Evolutionary conservation across 164 flowering plant species (phyloP).

Genomic region (Kingdonia uniflora): DNA sequence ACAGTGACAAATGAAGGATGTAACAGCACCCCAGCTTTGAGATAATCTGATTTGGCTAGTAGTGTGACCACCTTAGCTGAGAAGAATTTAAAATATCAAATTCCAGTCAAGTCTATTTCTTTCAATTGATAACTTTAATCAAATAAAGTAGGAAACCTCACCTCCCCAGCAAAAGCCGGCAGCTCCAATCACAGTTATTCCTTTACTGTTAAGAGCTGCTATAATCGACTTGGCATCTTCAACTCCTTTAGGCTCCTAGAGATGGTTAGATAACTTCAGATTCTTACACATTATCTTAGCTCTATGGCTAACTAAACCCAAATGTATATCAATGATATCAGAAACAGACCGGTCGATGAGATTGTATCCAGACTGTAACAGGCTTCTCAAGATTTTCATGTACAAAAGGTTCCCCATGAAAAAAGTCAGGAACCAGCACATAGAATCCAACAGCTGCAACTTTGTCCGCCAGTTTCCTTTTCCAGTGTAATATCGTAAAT

Average conservation of each 20-base stretch:
- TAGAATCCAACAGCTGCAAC: slow-evolving; percentile 10
- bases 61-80: slow-evolving; percentile 62
- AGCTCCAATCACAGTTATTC: slow-evolving; percentile 43
- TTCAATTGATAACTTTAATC: too few species aligned
- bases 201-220: slow-evolving; percentile 47
- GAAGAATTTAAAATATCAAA: background rate
- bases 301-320: background rate
- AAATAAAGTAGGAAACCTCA: slow-evolving; percentile 13
- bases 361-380: background rate
- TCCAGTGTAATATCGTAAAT: too few species aligned
- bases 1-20: slow-evolving; percentile 62
- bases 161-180: slow-evolving; percentile 81
- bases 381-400: background rate
- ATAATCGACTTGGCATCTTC: slow-evolving; percentile 52
- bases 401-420: background rate
- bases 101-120: background rate
- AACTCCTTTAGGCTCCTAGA: slow-evolving; percentile 50
- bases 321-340: background rate
- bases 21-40: slow-evolving; percentile 55
- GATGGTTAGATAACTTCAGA: background rate
- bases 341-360: slow-evolving; percentile 5
- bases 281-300: background rate
- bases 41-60: slow-evolving; percentile 33
- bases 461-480: slow-evolving; percentile 11
- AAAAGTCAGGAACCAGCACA: slow-evolving; percentile 6